Conservation (phyloP, 2,329 filamentous ascomycete genomes). For the Clarireedia paspali region DNA sequence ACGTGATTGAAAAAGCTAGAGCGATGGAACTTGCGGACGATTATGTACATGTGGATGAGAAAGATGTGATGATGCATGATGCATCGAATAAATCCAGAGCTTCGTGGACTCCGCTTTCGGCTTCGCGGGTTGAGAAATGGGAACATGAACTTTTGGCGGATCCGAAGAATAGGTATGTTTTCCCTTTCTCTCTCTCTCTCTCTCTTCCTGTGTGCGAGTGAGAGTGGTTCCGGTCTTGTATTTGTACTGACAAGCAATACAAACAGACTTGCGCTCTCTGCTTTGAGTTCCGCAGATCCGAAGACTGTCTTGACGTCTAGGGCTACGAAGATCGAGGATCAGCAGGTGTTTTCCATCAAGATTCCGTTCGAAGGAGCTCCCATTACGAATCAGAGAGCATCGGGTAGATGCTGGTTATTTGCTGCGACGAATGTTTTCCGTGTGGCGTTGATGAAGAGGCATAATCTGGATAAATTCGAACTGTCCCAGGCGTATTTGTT, state of each 20-base stretch:
- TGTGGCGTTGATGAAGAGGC: constrained; percentile 78
- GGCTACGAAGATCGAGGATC: constrained; percentile 56
- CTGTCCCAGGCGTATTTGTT: constrained; percentile 84
- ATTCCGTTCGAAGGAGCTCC: constrained; percentile 77
- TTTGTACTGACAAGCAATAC: not conserved
- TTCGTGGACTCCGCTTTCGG: constrained; percentile 37
- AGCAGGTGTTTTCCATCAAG: constrained; percentile 75
- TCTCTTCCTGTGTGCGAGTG: not conserved
- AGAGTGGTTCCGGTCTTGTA: not conserved
- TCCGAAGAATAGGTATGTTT: constrained; percentile 52
- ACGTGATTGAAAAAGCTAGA: not conserved
- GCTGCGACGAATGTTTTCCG: constrained; percentile 88
- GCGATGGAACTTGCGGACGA: constrained; percentile 25
- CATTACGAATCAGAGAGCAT: constrained; percentile 76
- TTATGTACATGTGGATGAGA: constrained; percentile 41
- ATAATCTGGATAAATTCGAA: constrained; percentile 71
- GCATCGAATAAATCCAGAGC: constrained; percentile 25
- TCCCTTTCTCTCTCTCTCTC: not conserved
- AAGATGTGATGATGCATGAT: not conserved
- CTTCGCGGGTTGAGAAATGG: constrained; percentile 48
- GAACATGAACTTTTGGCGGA: constrained; percentile 55
- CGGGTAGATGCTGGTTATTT: constrained; percentile 86
- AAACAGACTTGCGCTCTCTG: constrained; percentile 63
- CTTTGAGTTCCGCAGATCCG: constrained; percentile 61
- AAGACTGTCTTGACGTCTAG: constrained; percentile 58